Conservation (phyloP, 192 early-diverging fungal genomes). For the Gonapodya sp. region DNA sequence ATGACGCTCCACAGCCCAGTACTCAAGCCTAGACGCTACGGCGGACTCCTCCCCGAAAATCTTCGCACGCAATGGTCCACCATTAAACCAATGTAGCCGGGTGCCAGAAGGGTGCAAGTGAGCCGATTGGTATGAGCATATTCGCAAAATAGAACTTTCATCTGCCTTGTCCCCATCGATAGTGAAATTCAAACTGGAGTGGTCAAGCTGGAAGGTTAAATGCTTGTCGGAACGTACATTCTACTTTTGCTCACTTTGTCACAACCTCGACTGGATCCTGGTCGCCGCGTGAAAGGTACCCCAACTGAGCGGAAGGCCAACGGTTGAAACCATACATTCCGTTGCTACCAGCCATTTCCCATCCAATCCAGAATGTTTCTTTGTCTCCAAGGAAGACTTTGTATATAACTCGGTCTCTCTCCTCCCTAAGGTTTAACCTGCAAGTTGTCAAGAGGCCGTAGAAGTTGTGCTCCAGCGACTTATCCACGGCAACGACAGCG, state of each 20-base stretch:
- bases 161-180: neutral
- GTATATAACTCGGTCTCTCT: slow-evolving; percentile 38
- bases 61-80: neutral
- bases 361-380: slow-evolving; percentile 60
- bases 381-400: slow-evolving; percentile 50
- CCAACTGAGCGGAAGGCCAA: neutral
- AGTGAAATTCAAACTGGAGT: neutral
- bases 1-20: neutral
- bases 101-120: neutral
- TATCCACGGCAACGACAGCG: slow-evolving; percentile 1
- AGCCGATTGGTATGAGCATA: neutral
- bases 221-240: neutral
- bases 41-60: neutral
- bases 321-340: neutral
- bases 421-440: slow-evolving; percentile 8
- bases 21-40: neutral
- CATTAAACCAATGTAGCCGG: neutral
- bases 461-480: neutral
- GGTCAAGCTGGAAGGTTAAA: neutral
- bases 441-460: neutral
- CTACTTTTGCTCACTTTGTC: neutral
- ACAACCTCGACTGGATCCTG: neutral
- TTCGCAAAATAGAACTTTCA: neutral
- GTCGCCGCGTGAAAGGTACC: neutral
- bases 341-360: slow-evolving; percentile 30